Percentiles rank a stretch among this genome's conserved stretches.
These are phyloP conservation scores for Trichophyton equinum DNA, from an alignment of 2,329 filamentous ascomycete genomes.

Conservation along the genomic window DNA sequence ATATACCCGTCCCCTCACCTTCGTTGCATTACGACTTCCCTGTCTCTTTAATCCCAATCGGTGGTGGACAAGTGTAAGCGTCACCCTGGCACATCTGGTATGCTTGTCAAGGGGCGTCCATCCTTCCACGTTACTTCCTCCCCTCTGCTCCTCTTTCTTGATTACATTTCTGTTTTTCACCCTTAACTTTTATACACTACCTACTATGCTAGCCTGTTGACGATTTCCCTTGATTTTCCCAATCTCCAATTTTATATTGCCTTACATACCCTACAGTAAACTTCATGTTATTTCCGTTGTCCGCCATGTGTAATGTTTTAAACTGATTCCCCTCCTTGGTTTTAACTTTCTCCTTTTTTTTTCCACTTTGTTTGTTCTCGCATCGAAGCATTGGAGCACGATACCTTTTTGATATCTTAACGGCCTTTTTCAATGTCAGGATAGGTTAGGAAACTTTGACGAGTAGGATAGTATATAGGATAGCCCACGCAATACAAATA, in stretches of 20 bases:
- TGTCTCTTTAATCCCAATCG: not conserved
- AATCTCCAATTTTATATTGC: not conserved
- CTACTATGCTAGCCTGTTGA: not conserved
- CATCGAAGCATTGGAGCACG: not conserved
- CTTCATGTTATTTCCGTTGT: not conserved
- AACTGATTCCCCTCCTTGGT: not conserved
- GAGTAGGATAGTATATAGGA: conserved; percentile 1
- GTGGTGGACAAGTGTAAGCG: not conserved
- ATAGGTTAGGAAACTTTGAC: not conserved
- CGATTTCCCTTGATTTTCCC: not conserved
- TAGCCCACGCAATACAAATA: conserved; percentile 2
- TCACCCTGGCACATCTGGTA: not conserved
- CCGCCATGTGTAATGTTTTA: not conserved
- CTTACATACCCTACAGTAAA: not conserved
- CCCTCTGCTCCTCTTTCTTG: not conserved
- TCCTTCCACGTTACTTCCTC: not conserved
- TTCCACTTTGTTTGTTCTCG: not conserved
- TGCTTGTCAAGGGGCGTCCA: not conserved
- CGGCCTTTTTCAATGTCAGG: conserved; percentile 1
- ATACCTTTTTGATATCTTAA: not conserved
- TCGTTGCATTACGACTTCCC: not conserved
- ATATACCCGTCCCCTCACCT: not conserved
- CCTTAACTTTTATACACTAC: not conserved
- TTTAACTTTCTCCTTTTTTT: not conserved
- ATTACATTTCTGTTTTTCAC: not conserved